These are phyloP conservation scores for Spinellus fusiger DNA, from an alignment of 192 early-diverging fungal genomes.

Conservation along the genomic window DNA sequence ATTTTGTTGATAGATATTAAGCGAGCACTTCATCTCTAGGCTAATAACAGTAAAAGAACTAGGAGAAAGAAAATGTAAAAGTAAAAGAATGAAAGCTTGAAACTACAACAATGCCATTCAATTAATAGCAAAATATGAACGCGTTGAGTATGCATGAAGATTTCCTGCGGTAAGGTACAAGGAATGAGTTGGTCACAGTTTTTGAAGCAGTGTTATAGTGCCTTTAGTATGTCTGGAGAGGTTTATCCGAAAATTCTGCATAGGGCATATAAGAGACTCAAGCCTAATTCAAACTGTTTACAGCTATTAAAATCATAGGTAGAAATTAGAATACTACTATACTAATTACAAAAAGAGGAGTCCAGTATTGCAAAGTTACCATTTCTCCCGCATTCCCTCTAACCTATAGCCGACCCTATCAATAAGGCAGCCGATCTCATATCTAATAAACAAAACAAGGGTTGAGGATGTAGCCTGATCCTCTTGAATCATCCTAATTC, in stretches of 20 bases:
- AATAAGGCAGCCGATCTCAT: neutral
- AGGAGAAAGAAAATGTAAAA: neutral
- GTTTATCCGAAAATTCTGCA: neutral
- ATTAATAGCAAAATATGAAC: neutral
- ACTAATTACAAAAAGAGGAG: conserved; percentile 1
- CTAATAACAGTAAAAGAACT: neutral
- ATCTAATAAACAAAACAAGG: neutral
- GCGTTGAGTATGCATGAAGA: neutral
- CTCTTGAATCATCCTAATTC: neutral
- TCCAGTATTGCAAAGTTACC: neutral
- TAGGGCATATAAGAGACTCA: neutral
- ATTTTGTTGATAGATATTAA: neutral
- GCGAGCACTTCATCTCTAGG: neutral
- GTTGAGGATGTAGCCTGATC: neutral
- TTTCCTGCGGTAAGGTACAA: neutral
- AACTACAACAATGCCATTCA: neutral
- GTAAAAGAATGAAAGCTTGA: neutral
- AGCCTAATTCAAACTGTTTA: neutral
- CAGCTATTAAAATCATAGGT: conserved; percentile 1
- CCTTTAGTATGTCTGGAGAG: neutral
- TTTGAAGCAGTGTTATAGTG: neutral
- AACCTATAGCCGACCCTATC: neutral
- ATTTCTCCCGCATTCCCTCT: neutral
- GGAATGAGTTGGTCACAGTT: neutral
- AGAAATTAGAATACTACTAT: neutral